phyloP scores from a whole-genome alignment of 495 filamentous ascomycete genomes.

The Penicillium paradoxum region DNA sequence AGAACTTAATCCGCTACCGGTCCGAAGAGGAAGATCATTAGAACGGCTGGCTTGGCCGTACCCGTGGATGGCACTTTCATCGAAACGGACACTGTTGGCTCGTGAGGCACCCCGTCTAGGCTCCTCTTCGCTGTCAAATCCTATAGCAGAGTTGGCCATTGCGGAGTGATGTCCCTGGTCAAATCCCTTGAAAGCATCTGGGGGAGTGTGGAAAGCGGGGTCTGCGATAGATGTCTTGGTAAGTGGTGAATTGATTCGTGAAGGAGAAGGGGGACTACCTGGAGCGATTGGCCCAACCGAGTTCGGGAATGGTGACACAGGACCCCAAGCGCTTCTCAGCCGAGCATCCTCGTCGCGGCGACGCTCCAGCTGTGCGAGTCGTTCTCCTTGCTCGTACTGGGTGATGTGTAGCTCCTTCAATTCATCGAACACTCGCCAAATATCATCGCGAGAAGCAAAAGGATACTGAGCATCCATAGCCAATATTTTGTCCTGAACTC shows the following conservation, averaged over 20 bases:
- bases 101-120: constrained; percentile 86
- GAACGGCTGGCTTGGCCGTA: constrained; percentile 76
- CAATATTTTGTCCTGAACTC: neutral
- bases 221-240: constrained; percentile 44
- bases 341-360: constrained; percentile 77
- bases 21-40: constrained; percentile 71
- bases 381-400: constrained; percentile 76
- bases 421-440: constrained; percentile 83
- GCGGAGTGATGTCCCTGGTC: constrained; percentile 69
- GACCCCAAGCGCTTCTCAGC: constrained; percentile 80
- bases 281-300: constrained; percentile 68
- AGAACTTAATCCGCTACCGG: constrained; percentile 74
- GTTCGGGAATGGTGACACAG: constrained; percentile 72
- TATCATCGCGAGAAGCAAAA: constrained; percentile 67
- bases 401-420: constrained; percentile 74
- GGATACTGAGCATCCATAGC: constrained; percentile 62
- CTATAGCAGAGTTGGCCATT: constrained; percentile 62
- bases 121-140: constrained; percentile 84
- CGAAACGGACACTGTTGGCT: constrained; percentile 98
- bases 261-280: constrained; percentile 46
- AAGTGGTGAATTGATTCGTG: constrained; percentile 1
- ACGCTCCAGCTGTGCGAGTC: constrained; percentile 72
- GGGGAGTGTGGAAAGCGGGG: constrained; percentile 64
- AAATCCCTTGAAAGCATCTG: constrained; percentile 77
- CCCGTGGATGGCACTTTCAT: constrained; percentile 90